Percentiles rank a stretch among this genome's conserved stretches.
Conservation (phyloP, 2,329 filamentous ascomycete species). For the Tolypocladium inflatum region DNA sequence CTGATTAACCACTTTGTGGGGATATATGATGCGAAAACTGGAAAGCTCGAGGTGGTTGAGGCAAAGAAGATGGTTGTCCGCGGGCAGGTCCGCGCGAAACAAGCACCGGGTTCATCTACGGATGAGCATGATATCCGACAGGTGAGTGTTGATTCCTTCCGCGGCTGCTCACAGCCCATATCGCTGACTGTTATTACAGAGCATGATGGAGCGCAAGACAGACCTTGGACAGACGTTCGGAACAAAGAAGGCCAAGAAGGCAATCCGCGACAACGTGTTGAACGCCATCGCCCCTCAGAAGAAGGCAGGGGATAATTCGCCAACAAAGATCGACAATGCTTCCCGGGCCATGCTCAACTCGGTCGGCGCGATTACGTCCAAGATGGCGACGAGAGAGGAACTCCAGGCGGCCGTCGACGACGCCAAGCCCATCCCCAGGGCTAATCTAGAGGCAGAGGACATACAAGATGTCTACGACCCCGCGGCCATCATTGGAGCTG, state of each 20-base stretch:
- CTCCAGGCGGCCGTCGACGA: constrained; percentile 55
- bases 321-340: constrained; percentile 44
- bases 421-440: constrained; percentile 62
- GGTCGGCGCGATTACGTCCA: constrained; percentile 51
- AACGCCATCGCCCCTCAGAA: constrained; percentile 55
- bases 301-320: constrained; percentile 21
- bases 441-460: constrained; percentile 56
- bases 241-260: constrained; percentile 79
- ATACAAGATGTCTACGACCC: constrained; percentile 66
- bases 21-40: constrained; percentile 51
- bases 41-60: constrained; percentile 50
- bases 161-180: not conserved
- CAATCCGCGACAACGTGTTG: constrained; percentile 55
- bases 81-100: constrained; percentile 46
- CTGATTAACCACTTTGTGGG: constrained; percentile 55
- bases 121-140: constrained; percentile 18
- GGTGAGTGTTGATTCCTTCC: constrained; percentile 9
- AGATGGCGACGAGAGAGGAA: constrained; percentile 58
- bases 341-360: constrained; percentile 52
- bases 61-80: constrained; percentile 56
- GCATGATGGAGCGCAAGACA: constrained; percentile 51
- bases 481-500: constrained; percentile 54
- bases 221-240: constrained; percentile 71
- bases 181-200: constrained; percentile 29
- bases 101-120: constrained; percentile 38